phyloP scores from a whole-genome alignment of 345 rosid genomes.

The Boechera divaricarpa region DNA sequence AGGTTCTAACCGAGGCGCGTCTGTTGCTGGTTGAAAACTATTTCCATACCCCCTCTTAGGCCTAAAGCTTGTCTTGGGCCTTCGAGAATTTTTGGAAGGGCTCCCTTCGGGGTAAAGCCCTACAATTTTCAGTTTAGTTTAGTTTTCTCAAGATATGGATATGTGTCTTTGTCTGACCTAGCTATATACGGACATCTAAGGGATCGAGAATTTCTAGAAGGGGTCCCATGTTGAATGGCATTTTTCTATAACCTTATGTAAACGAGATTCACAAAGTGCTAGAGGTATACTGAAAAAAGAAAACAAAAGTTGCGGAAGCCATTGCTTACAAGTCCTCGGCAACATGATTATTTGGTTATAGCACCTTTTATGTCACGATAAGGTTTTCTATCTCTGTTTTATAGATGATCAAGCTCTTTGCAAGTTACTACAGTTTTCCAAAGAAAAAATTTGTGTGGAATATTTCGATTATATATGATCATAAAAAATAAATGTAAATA shows the following conservation, averaged over 20 bases:
- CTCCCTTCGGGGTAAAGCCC: neutral
- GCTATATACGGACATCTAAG: too few species aligned
- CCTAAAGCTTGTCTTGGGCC: neutral
- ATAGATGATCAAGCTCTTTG: neutral
- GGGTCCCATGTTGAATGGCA: too few species aligned
- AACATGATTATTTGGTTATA: neutral
- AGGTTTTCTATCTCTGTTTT: neutral
- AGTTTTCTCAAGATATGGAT: neutral
- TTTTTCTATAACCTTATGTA: too few species aligned
- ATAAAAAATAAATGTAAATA: neutral
- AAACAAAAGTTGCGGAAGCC: neutral
- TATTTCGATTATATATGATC: neutral
- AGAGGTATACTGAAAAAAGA: neutral
- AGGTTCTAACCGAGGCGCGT: slow-evolving; percentile 51
- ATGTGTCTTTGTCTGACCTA: neutral
- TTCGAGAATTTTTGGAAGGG: slow-evolving; percentile 3
- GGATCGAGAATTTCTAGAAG: too few species aligned
- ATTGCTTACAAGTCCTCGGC: neutral
- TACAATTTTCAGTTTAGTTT: neutral
- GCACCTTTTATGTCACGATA: neutral
- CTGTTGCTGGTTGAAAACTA: slow-evolving; percentile 56
- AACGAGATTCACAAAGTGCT: neutral
- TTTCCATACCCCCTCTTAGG: slow-evolving; percentile 50
- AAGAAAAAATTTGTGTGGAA: neutral
- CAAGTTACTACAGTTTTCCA: neutral